Conservation (phyloP, 148 eudicot species). For the Arctostaphylos glauca region DNA sequence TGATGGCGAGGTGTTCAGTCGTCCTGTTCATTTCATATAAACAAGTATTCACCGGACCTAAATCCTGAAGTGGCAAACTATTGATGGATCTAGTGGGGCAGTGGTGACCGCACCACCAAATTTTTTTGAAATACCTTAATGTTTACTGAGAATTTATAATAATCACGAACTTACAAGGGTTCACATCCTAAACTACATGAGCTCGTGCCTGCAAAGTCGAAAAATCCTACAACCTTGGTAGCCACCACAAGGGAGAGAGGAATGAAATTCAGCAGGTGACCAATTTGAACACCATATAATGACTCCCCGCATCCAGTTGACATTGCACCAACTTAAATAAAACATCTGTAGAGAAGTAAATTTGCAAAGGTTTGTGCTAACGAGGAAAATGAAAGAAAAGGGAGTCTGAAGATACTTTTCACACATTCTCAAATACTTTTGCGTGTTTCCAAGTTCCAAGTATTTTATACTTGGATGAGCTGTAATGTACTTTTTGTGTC, state of each 20-base stretch:
- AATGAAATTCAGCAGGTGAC: not conserved
- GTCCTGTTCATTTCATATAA: not conserved
- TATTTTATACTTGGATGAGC: not conserved
- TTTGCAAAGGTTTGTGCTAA: not conserved
- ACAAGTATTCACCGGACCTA: not conserved
- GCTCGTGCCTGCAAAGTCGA: not conserved
- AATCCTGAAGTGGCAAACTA: not conserved
- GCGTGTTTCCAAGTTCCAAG: conserved; percentile 1
- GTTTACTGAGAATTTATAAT: not conserved
- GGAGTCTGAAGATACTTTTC: not conserved
- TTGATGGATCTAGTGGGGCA: not conserved
- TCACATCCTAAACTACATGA: not conserved
- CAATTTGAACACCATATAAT: not conserved
- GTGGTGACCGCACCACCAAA: not conserved
- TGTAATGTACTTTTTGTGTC: not conserved
- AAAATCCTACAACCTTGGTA: not conserved
- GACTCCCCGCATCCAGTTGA: not conserved
- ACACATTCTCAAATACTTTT: not conserved
- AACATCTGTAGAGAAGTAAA: not conserved
- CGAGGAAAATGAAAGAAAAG: not conserved
- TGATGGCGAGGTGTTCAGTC: not conserved
- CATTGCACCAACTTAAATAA: not conserved
- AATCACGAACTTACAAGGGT: not conserved
- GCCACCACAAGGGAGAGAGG: not conserved
- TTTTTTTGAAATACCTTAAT: not conserved